Conservation (phyloP, 1,284 basidiomycete species). For the Melampsora medusae region DNA sequence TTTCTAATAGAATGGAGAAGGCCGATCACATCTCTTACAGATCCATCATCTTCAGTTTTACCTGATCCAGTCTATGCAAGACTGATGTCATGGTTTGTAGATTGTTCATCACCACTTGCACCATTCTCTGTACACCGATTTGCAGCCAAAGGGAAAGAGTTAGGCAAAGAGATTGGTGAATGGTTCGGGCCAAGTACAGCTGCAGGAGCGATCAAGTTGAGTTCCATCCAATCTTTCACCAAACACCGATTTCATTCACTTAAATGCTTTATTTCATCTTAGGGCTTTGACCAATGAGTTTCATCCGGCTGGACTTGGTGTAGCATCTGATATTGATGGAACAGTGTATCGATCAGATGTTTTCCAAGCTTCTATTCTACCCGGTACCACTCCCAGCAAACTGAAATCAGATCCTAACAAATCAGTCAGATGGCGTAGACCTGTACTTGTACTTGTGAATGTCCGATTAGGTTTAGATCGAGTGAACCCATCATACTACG, state of each 20-base stretch:
- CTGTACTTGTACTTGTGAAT: conserved; percentile 82
- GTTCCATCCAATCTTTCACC: not conserved
- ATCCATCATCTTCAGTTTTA: not conserved
- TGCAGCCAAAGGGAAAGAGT: conserved; percentile 80
- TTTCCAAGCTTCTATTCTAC: conserved; percentile 13
- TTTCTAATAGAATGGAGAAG: conserved; percentile 70
- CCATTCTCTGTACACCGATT: conserved; percentile 96
- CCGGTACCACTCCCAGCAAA: not conserved
- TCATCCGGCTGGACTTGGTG: conserved; percentile 75
- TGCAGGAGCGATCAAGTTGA: conserved; percentile 85
- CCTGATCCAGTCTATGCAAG: conserved; percentile 67
- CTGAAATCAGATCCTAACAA: not conserved
- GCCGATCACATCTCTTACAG: conserved; percentile 59
- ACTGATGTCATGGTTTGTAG: conserved; percentile 90
- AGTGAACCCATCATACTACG: conserved; percentile 91
- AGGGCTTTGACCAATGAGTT: conserved; percentile 68
- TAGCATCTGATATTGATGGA: conserved; percentile 77
- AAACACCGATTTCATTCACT: not conserved
- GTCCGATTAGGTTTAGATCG: conserved; percentile 84
- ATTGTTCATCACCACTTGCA: conserved; percentile 78
- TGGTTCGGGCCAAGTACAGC: conserved; percentile 98
- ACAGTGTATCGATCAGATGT: conserved; percentile 64
- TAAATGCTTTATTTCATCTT: not conserved
- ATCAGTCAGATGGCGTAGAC: conserved; percentile 66
- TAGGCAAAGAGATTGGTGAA: conserved; percentile 91